phyloP scores from a whole-genome alignment of 2,329 filamentous ascomycete species.

The Dothistroma septosporum region DNA sequence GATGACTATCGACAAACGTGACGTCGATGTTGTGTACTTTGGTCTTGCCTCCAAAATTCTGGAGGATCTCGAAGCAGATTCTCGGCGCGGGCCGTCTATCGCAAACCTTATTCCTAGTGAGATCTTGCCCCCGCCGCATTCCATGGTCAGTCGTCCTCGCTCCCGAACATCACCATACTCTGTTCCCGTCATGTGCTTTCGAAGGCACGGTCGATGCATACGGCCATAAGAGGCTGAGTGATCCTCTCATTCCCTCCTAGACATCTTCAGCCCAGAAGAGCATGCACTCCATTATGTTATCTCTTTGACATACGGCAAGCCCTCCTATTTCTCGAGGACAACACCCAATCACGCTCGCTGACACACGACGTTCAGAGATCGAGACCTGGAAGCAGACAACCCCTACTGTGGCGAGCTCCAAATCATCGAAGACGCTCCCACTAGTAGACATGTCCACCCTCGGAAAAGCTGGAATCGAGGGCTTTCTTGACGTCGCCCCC shows the following conservation, averaged over 20 bases:
- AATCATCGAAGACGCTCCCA: too few species aligned
- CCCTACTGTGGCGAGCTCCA: too few species aligned
- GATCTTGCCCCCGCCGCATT: too few species aligned
- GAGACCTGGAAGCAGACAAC: background rate
- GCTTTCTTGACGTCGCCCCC: conserved; percentile 5
- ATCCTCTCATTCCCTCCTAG: background rate
- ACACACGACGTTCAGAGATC: background rate
- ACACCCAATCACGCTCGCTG: background rate
- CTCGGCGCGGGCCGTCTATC: background rate
- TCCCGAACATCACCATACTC: background rate
- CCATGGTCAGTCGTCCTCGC: background rate
- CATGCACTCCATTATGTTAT: background rate
- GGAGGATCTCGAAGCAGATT: background rate
- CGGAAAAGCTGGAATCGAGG: background rate
- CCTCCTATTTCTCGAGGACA: too few species aligned
- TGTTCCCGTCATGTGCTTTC: background rate
- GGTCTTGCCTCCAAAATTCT: background rate
- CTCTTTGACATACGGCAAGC: background rate
- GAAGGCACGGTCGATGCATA: background rate
- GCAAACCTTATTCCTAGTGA: background rate
- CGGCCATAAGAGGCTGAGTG: background rate
- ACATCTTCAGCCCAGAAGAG: background rate
- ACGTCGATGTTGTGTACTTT: background rate
- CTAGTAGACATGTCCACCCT: background rate
- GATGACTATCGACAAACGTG: background rate